These are phyloP conservation scores for Ophiostoma quercus DNA, from an alignment of 2,329 filamentous ascomycete species.

Conservation along the genomic window DNA sequence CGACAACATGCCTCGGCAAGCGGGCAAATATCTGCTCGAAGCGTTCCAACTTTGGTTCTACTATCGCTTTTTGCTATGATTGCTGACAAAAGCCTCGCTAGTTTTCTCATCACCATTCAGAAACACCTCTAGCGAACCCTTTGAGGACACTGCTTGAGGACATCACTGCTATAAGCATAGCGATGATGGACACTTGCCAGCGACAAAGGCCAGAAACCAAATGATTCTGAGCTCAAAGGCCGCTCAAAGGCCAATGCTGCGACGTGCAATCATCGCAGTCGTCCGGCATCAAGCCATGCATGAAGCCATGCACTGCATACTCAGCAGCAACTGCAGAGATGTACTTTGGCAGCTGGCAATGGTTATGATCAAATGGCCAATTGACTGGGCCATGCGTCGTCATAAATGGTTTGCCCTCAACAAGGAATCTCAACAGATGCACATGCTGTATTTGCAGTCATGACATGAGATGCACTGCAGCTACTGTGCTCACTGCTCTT, in stretches of 20 bases:
- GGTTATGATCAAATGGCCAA: background rate
- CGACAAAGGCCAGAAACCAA: background rate
- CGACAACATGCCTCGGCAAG: no score
- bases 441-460: background rate
- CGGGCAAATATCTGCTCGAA: no score
- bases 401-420: no score
- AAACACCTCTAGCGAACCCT: no score
- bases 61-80: no score
- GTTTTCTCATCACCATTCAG: no score
- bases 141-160: background rate
- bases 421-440: background rate
- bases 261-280: background rate
- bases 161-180: background rate
- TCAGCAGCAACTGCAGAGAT: background rate
- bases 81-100: no score
- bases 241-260: no score
- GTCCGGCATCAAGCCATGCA: background rate
- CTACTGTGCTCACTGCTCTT: background rate
- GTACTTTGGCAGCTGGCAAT: background rate
- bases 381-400: background rate
- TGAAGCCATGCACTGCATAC: background rate
- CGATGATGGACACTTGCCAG: background rate
- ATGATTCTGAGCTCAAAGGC: no score
- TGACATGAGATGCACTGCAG: background rate
- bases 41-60: no score